Base-by-base conservation (phyloP, 345 rosid genomes). In the Erysimum cheiranthoides region DNA sequence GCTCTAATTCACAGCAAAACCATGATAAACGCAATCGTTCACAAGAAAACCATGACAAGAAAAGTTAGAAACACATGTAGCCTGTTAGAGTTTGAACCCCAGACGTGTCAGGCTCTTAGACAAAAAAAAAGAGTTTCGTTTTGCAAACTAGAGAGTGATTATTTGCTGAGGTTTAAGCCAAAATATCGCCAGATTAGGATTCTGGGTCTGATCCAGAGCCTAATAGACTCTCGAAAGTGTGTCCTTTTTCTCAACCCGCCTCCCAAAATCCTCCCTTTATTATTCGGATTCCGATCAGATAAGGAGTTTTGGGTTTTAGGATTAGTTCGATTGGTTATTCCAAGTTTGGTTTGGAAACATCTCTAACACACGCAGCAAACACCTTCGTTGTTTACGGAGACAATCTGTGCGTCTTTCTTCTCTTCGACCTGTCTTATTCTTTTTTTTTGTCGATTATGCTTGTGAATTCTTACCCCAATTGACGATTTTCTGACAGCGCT, bases 21-120 rank as follows among this genome's bases (percentile, higher is more conserved):
- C 78, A 40, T 75, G 68, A 10, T 17, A 13, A 28, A 27, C 27
- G 46, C 12, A 36, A 42, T 25, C 12, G 17, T 8, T 66, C 80
- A 76, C 76, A 64, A 9, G 53, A 77, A 77, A 70, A 46, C 10
- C 71, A n/a, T 77, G 76, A 62, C 30, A 17, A 62, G 59, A 45
- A 11, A 53, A 61, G 39, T 25, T 10, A 25, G 49, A 57, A 43
- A 75, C 47, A 68, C 38, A 38, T 10, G 9, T 46, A 66, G 36
- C 54, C 58, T 47, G 18, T 7, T 25, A 46, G 51, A 36, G 32
- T 75, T 75, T 39, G 56, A 68, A 34, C 64, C 69, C 38, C 0
- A 56, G 66, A 56, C 80, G 71, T 46, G 42, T 76, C 43, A 35
- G 40, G 51, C 46, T 11, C 31, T 36, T 58, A 34, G 71, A 61